A percentile compares a stretch with the other conserved stretches of the same genome.
phyloP scores from a whole-genome alignment of 306 rosid species.

The Acacia melanoxylon region DNA sequence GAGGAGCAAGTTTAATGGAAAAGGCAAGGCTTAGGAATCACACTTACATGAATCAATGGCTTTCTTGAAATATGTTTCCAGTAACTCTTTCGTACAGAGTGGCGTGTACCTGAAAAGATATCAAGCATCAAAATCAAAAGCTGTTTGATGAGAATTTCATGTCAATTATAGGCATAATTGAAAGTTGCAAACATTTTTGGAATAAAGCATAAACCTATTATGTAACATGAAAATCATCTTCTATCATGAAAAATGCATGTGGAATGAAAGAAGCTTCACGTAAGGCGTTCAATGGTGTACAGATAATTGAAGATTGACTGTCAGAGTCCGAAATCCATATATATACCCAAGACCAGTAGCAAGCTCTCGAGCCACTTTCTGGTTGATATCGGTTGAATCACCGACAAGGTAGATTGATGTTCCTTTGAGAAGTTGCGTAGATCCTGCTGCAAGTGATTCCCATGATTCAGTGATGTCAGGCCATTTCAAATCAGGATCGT shows the following conservation, averaged over 20 bases:
- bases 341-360: slow-evolving; percentile 86
- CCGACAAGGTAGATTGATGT: slow-evolving; percentile 84
- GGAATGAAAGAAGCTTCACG: slow-evolving; percentile 6
- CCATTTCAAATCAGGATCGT: slow-evolving; percentile 88
- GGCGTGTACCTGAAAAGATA: slow-evolving; percentile 76
- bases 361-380: slow-evolving; percentile 82
- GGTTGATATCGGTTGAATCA: slow-evolving; percentile 77
- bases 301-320: not conserved
- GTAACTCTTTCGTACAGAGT: slow-evolving; percentile 71
- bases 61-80: slow-evolving; percentile 73
- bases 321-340: slow-evolving; percentile 17
- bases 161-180: not conserved
- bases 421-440: slow-evolving; percentile 76
- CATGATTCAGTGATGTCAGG: slow-evolving; percentile 85
- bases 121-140: slow-evolving; percentile 28
- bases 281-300: not conserved
- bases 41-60: slow-evolving; percentile 83
- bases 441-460: slow-evolving; percentile 83
- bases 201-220: slow-evolving; percentile 2
- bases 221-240: not conserved
- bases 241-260: not conserved
- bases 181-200: slow-evolving; percentile 2
- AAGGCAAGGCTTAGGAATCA: slow-evolving; percentile 8
- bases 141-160: not conserved
- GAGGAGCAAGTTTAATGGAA: slow-evolving; percentile 15